Evolutionary conservation across 2,329 filamentous ascomycete species (phyloP).

Genomic region (Clonostachys solani): DNA sequence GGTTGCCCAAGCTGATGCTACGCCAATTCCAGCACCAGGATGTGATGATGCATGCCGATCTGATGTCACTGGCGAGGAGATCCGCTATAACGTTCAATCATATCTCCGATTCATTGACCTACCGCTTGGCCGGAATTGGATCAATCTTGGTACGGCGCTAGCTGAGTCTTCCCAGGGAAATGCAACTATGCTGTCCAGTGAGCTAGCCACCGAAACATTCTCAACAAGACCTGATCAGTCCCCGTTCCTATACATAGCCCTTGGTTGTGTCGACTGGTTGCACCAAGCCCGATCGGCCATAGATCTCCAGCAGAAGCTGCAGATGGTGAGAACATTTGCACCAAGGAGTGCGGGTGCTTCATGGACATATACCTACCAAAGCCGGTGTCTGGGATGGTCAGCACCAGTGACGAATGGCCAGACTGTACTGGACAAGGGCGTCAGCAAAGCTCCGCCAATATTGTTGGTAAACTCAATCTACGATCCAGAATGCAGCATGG

Average conservation of each 20-base stretch:
- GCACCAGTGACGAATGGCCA: constrained; percentile 8
- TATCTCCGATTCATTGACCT: constrained; percentile 7
- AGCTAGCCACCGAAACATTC: constrained; percentile 1
- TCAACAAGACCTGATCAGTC: background rate
- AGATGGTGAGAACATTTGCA: constrained; percentile 5
- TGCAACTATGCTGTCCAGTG: constrained; percentile 9
- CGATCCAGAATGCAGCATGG: constrained; percentile 11
- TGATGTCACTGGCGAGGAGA: constrained; percentile 12
- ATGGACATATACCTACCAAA: constrained; percentile 8
- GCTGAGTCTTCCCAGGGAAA: constrained; percentile 10
- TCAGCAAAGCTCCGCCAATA: constrained; percentile 6
- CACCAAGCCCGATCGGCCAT: constrained; percentile 5
- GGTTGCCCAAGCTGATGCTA: constrained; percentile 6
- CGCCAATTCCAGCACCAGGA: constrained; percentile 5
- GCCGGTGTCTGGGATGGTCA: constrained; percentile 12
- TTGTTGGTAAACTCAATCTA: constrained; percentile 9
- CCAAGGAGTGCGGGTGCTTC: constrained; percentile 9
- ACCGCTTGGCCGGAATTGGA: constrained; percentile 7
- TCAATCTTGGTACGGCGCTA: constrained; percentile 5
- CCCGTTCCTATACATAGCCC: constrained; percentile 9
- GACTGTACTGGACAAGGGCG: constrained; percentile 1
- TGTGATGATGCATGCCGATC: constrained; percentile 8
- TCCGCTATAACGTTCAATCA: constrained; percentile 8
- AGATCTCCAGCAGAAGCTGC: constrained; percentile 9
- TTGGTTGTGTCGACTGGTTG: constrained; percentile 14